phyloP scores from a whole-genome alignment of 495 filamentous ascomycete genomes.

The Penicillium ucsense region DNA sequence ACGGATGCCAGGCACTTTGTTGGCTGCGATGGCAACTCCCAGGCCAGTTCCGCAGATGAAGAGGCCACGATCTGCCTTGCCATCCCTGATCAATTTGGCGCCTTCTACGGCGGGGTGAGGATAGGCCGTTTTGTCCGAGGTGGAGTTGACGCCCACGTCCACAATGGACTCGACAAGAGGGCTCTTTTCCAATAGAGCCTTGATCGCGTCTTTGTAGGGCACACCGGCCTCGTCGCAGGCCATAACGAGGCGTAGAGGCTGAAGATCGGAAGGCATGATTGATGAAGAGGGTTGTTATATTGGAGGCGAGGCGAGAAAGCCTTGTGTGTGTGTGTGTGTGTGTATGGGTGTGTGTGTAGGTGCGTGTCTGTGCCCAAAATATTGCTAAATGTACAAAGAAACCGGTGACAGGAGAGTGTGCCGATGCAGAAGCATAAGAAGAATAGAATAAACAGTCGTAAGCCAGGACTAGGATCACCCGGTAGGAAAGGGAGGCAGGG shows the following conservation, averaged over 20 bases:
- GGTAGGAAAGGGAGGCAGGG: no score
- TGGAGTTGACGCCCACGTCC: constrained; percentile 58
- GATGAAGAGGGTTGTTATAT: not conserved
- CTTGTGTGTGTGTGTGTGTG: not conserved
- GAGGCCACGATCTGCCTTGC: constrained; percentile 66
- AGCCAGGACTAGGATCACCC: no score
- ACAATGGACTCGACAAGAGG: constrained; percentile 56
- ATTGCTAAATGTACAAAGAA: no score
- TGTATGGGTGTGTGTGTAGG: not conserved
- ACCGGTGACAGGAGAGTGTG: no score
- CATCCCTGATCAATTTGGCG: constrained; percentile 54
- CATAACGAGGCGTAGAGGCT: constrained; percentile 49
- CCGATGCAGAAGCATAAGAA: no score
- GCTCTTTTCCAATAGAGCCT: constrained; percentile 55
- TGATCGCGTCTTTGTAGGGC: constrained; percentile 72
- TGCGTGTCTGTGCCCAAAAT: no score
- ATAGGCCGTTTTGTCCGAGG: constrained; percentile 72
- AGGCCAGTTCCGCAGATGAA: constrained; percentile 84
- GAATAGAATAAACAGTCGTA: no score
- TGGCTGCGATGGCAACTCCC: constrained; percentile 76
- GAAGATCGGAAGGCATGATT: constrained; percentile 30
- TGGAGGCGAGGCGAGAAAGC: not conserved
- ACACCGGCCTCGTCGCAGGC: constrained; percentile 67
- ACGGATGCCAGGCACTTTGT: constrained; percentile 76
- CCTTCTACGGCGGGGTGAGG: constrained; percentile 69